Evolutionary conservation across 371 early-diverging fungal genomes (phyloP), one percentile per base, ranked within the genome.

Genomic region (Actinomortierella ambigua): DNA sequence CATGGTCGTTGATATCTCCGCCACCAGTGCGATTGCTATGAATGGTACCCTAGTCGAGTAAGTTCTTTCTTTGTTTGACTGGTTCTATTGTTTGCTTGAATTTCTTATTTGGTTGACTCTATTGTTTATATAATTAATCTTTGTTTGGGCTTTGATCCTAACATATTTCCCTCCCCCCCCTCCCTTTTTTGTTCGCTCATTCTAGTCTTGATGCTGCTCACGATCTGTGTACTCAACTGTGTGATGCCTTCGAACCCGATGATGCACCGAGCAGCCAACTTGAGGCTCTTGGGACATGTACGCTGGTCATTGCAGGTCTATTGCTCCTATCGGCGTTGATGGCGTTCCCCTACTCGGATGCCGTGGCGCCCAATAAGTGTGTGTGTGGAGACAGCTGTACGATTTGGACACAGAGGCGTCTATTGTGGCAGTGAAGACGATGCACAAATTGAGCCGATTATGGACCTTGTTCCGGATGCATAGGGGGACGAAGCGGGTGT

Each of bases 21-120:
- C 65, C 40, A 59, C 71, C 41, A 55, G 27, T 46, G 62, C 65
- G 66, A 65, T 65, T 50, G 77, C 84, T 15, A 75, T 85, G 80
- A 78, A 82, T 40, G 84, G 84, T 55, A 68, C 82, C 4, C 79
- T 83, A 13, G 83, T 79, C 9, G 87, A 79, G 84, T 81, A 77
- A 56, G 67, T 53, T 34, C 28, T 15, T 6, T 52, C n/a, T 9
- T n/a, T 52, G 8, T n/a, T n/a, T 23, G 18, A n/a, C 18, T 34
- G 18, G 18, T 28, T 18, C 14, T 28, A 34, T 52, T 34, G 24
- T 28, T n/a, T 26, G 53, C n/a, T n/a, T n/a, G n/a, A n/a, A n/a
- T n/a, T n/a, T n/a, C n/a, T n/a, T n/a, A n/a, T n/a, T n/a, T n/a
- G n/a, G n/a, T n/a, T n/a, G n/a, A n/a, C n/a, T n/a, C n/a, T n/a